These are phyloP conservation scores for Salix brachista DNA, from an alignment of 345 rosid species.

Conservation along the genomic window DNA sequence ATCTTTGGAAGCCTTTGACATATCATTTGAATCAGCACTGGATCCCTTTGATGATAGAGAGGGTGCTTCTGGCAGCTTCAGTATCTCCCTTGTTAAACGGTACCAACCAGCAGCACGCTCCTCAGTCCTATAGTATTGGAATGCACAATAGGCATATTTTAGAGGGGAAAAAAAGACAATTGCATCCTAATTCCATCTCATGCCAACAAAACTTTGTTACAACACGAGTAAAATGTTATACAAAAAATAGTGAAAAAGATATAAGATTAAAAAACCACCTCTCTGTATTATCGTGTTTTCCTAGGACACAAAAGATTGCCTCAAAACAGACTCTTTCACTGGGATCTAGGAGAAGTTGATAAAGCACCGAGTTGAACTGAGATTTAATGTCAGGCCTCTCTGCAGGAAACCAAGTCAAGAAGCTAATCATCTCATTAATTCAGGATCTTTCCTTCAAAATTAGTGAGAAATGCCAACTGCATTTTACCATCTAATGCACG, in stretches of 20 bases:
- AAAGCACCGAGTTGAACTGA: conserved; percentile 87
- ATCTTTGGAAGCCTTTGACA: conserved; percentile 57
- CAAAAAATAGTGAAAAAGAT: neutral
- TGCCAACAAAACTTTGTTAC: neutral
- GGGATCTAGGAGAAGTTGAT: conserved; percentile 95
- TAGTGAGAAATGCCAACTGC: conserved; percentile 3
- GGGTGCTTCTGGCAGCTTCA: conserved; percentile 92
- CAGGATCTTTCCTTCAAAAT: conserved; percentile 8
- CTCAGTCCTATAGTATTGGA: conserved; percentile 56
- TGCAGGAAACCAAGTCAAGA: conserved; percentile 33
- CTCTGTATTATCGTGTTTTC: conserved; percentile 73
- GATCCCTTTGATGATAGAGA: conserved; percentile 57
- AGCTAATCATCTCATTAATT: conserved; percentile 18
- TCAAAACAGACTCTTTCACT: conserved; percentile 99
- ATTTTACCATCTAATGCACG: conserved; percentile 87
- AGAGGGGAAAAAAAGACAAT: neutral
- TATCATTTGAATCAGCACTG: conserved; percentile 36
- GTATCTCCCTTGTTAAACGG: conserved; percentile 90
- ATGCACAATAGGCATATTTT: neutral
- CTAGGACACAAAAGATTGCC: conserved; percentile 86
- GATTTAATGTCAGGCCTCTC: conserved; percentile 94
- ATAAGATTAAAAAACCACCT: conserved; percentile 41
- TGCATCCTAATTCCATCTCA: neutral
- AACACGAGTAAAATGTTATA: neutral
- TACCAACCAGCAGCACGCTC: conserved; percentile 99